These are phyloP conservation scores for Suaeda aralocaspica DNA, from an alignment of 148 eudicot genomes.

Conservation along the genomic window DNA sequence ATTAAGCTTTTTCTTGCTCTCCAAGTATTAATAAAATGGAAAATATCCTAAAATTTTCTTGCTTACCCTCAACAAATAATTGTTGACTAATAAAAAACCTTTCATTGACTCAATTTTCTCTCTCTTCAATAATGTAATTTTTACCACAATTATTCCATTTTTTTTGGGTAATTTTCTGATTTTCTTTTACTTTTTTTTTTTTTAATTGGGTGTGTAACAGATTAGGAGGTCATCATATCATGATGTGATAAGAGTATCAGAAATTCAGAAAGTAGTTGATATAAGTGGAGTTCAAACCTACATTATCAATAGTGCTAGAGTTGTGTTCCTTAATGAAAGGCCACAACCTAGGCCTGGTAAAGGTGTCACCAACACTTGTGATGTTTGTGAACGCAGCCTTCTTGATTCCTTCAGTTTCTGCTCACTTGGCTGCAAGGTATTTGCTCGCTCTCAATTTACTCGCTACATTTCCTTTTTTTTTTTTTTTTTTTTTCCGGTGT, in stretches of 20 bases:
- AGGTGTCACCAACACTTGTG: constrained; percentile 87
- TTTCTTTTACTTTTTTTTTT: too few relatives aligned
- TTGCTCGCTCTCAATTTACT: too few relatives aligned
- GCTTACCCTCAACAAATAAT: constrained; percentile 19
- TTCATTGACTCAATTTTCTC: too few relatives aligned
- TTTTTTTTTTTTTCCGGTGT: too few relatives aligned
- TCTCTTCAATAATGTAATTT: too few relatives aligned
- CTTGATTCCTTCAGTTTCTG: constrained; percentile 88
- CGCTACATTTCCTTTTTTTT: neutral
- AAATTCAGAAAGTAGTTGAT: constrained; percentile 80
- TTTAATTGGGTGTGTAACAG: too few relatives aligned
- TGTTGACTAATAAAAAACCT: constrained; percentile 20
- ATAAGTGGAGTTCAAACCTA: constrained; percentile 77
- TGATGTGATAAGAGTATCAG: constrained; percentile 84
- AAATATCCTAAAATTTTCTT: constrained; percentile 15
- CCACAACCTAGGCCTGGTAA: constrained; percentile 95
- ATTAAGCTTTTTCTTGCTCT: constrained; percentile 19
- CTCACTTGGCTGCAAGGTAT: constrained; percentile 94
- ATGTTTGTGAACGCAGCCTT: constrained; percentile 83
- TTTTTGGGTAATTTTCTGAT: too few relatives aligned
- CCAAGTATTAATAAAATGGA: constrained; percentile 25
- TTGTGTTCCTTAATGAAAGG: constrained; percentile 81
- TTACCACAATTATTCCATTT: too few relatives aligned
- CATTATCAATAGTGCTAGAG: constrained; percentile 84
- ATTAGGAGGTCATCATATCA: constrained; percentile 93